Evolutionary conservation across 495 filamentous ascomycete species (phyloP), one percentile per base, ranked within the genome.

Genomic region (Lasiosphaeria hispida): DNA sequence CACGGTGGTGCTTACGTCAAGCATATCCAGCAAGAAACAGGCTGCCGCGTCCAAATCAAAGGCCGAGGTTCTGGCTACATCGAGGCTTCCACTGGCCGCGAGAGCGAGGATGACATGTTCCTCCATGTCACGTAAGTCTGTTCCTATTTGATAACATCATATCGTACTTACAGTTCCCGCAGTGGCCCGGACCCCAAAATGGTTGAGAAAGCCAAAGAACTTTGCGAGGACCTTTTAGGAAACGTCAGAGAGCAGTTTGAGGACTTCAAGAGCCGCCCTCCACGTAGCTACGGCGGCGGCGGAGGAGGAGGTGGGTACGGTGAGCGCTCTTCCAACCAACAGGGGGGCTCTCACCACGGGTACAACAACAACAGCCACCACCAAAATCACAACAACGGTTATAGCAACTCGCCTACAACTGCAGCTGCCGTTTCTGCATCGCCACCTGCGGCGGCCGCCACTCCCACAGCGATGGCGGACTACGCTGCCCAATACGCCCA

Each of bases 11-110:
- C 87, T 18, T 96, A 97, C 65, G 94, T 98, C 41, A 98, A 98
- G 72, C 90, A 97, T 65, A 97, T 98, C 64, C 93, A 97, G 70
- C 85, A 90, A 67, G 90, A 95, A 71, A 97, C 94, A 34, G 80
- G 88, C 44, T 97, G 94, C 69, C 89, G 91, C 63, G 94, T 98
- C 13, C 94, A 97, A 68, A 97, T 98, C 74, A 98, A 97, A 65
- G 94, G 94, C 37, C 89, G 90, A 53, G 91, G 91, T n/a, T 97
- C 94, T 38, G 93, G 92, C 13, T 98, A 95, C 67, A 85, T 92
- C 64, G 94, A 98, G 67, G 84, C 84, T 13, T 85, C 84, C 33
- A 92, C 92, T 17, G 85, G 85, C 48, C 81, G 77, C 14, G 94
- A 98, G 73, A 96, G 91, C 59, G 93, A 98, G 44, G 94, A 98